A percentile compares a stretch with the other conserved stretches of the same genome.
Evolutionary conservation across 225 moss, liverwort and hornwort species (phyloP).

Genomic region (Lunularia cruciata): DNA sequence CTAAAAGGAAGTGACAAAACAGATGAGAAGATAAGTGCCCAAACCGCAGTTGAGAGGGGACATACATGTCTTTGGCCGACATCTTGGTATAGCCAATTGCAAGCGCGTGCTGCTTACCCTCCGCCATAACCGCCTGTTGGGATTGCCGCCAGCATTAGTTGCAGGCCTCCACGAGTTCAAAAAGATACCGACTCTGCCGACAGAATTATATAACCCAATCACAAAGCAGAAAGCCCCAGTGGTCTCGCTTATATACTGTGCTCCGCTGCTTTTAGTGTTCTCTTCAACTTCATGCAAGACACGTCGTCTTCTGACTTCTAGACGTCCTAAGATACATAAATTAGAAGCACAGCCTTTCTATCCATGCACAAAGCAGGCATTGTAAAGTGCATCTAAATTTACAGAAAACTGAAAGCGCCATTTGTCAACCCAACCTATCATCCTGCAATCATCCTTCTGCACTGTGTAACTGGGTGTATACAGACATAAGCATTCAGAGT

Average conservation of each 20-base stretch:
- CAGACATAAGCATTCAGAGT: no score
- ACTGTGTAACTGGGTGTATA: no score
- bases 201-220: conserved; percentile 23
- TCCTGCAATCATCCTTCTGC: no score
- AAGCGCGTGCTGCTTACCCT: conserved; percentile 93
- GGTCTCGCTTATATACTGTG: neutral
- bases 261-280: neutral
- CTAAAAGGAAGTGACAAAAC: no score
- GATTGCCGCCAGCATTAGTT: conserved; percentile 36
- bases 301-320: no score
- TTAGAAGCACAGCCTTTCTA: no score
- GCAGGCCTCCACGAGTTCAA: conserved; percentile 25
- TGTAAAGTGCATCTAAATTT: no score
- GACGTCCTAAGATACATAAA: no score
- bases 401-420: no score
- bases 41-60: neutral
- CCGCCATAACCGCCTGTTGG: conserved; percentile 86
- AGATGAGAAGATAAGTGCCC: neutral
- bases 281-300: neutral
- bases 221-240: conserved; percentile 16
- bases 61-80: conserved; percentile 94
- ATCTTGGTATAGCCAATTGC: conserved; percentile 99
- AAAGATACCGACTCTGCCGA: conserved; percentile 18
- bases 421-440: no score
- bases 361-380: no score